Evolutionary conservation across 768 basidiomycete genomes (phyloP).

Genomic region (Mycena indigotica): DNA sequence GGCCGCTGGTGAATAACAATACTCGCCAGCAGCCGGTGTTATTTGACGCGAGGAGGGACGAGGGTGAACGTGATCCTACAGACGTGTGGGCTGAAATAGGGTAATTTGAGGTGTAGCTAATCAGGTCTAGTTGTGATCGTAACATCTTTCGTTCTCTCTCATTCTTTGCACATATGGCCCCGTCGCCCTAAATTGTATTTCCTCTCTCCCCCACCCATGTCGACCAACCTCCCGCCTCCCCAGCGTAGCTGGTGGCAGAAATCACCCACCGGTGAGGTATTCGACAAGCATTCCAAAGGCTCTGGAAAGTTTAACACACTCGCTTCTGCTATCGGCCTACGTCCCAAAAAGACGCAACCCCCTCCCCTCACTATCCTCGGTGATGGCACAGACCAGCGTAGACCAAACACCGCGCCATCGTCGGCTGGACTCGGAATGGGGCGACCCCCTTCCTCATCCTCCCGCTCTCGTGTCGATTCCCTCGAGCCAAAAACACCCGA

Average conservation of each 20-base stretch:
- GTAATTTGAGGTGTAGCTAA: too few species aligned
- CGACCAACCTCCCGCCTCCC: constrained; percentile 30
- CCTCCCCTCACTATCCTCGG: constrained; percentile 56
- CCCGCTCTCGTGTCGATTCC: constrained; percentile 57
- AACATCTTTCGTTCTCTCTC: background rate
- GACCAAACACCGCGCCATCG: constrained; percentile 25
- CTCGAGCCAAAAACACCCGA: constrained; percentile 60
- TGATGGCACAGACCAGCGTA: constrained; percentile 14
- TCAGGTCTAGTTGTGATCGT: constrained; percentile 9
- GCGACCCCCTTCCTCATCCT: constrained; percentile 56
- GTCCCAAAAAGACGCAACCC: constrained; percentile 53
- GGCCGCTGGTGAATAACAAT: constrained; percentile 50
- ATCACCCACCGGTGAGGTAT: constrained; percentile 15
- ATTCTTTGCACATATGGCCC: constrained; percentile 22
- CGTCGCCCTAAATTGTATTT: constrained; percentile 2
- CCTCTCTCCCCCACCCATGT: constrained; percentile 33
- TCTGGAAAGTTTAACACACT: constrained; percentile 54
- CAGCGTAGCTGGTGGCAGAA: constrained; percentile 47
- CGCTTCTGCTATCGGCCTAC: constrained; percentile 64
- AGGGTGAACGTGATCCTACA: constrained; percentile 56
- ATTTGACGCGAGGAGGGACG: constrained; percentile 59
- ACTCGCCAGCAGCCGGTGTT: constrained; percentile 53
- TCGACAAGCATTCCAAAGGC: constrained; percentile 31
- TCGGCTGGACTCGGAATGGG: constrained; percentile 31
- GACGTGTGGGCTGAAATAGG: constrained; percentile 75